Evolutionary conservation across 2,329 filamentous ascomycete genomes (phyloP).

Genomic region (Sporothrix luriei): DNA sequence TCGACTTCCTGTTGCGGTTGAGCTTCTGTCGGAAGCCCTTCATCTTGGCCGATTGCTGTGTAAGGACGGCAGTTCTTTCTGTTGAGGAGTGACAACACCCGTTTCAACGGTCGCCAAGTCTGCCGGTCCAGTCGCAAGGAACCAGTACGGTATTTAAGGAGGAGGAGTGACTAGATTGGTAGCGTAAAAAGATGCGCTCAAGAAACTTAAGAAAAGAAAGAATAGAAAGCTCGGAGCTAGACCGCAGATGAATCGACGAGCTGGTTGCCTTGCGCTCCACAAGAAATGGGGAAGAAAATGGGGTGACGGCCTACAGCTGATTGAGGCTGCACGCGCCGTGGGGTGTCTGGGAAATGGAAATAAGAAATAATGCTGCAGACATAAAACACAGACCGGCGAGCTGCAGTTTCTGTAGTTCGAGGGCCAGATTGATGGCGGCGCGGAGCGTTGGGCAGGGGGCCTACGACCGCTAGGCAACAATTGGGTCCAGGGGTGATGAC

Average conservation of each 20-base stretch:
- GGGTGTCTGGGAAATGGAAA: conserved; percentile 18
- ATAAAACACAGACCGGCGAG: neutral
- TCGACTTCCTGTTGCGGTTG: conserved; percentile 26
- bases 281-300: neutral
- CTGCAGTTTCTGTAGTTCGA: neutral
- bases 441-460: conserved; percentile 14
- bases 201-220: no score
- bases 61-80: neutral
- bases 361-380: no score
- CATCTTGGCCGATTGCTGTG: conserved; percentile 28
- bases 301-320: neutral
- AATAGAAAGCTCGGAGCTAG: neutral
- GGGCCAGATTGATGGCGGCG: conserved; percentile 1
- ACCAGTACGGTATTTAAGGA: conserved; percentile 1
- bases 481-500: neutral
- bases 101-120: conserved; percentile 1
- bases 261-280: conserved; percentile 23
- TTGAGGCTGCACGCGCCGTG: conserved; percentile 22
- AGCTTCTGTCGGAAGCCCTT: conserved; percentile 35
- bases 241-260: neutral
- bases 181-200: conserved; percentile 7
- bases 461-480: conserved; percentile 25
- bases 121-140: conserved; percentile 12
- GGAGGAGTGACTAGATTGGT: neutral
- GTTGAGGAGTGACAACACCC: neutral